phyloP scores from a whole-genome alignment of 768 basidiomycete genomes.

The Pholiota microspora region DNA sequence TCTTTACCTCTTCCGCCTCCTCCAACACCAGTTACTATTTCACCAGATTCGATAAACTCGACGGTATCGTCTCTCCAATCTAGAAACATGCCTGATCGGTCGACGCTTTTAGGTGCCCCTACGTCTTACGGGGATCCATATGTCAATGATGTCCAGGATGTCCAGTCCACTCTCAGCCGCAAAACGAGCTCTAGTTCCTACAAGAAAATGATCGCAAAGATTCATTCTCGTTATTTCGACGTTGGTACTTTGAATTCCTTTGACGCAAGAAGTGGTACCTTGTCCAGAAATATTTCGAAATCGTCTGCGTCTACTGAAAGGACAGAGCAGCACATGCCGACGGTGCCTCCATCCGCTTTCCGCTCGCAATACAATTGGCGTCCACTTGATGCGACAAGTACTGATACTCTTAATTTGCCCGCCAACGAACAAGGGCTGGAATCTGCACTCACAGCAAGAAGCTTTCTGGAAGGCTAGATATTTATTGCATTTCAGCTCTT shows the following conservation, averaged over 20 bases:
- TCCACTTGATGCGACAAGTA: background rate
- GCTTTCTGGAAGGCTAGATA: background rate
- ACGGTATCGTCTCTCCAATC: background rate
- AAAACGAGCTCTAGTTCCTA: conserved; percentile 1
- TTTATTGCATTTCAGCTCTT: too few relatives aligned
- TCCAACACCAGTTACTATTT: background rate
- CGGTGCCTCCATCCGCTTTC: background rate
- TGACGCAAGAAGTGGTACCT: conserved; percentile 5
- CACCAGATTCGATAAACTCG: background rate
- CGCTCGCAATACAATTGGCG: background rate
- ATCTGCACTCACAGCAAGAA: background rate
- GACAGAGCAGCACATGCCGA: background rate
- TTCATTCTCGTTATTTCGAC: background rate
- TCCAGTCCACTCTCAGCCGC: background rate
- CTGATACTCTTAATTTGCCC: background rate
- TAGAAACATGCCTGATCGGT: too few relatives aligned
- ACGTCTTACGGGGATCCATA: background rate
- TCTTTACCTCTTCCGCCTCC: background rate
- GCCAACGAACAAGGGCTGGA: background rate
- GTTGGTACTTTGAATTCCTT: conserved; percentile 6
- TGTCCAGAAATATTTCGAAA: conserved; percentile 7
- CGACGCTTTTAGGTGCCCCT: background rate
- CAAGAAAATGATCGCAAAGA: background rate
- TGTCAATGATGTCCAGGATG: background rate
- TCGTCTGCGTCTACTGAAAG: background rate